Conservation (phyloP, 192 early-diverging fungal species). For the Globomyces pollinis-pini region DNA sequence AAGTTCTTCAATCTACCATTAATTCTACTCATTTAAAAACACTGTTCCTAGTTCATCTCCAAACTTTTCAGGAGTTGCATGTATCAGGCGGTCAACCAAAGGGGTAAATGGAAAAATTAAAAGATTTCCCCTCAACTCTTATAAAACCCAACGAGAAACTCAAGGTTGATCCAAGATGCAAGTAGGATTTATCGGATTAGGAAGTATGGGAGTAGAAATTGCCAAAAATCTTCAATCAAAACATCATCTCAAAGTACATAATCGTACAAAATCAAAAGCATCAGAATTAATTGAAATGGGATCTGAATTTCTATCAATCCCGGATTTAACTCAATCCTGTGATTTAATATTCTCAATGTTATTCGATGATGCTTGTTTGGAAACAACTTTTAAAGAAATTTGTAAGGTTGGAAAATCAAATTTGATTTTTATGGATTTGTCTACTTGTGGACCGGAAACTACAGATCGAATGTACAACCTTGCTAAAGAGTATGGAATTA, state of each 20-base stretch:
- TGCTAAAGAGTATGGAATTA: slow-evolving; percentile 1
- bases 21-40: too few relatives aligned
- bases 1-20: too few relatives aligned
- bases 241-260: neutral
- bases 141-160: too few relatives aligned
- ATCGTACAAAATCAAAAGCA: neutral
- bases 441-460: slow-evolving; percentile 12
- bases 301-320: neutral
- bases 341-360: slow-evolving; percentile 23
- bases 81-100: too few relatives aligned
- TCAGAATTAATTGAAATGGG: neutral
- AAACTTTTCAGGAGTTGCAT: too few relatives aligned
- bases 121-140: too few relatives aligned
- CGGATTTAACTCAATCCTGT: slow-evolving; percentile 10
- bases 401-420: neutral
- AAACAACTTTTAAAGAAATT: neutral
- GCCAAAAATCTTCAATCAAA: neutral
- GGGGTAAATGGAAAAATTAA: too few relatives aligned
- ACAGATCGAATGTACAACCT: neutral
- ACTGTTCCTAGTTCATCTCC: too few relatives aligned
- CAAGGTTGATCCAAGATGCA: too few relatives aligned
- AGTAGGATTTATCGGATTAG: slow-evolving; percentile 7
- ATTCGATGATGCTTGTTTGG: slow-evolving; percentile 23
- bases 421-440: slow-evolving; percentile 9
- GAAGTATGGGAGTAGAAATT: neutral